These are phyloP conservation scores for Pseudonectria buxi DNA, from an alignment of 2,329 filamentous ascomycete genomes.

Conservation along the genomic window DNA sequence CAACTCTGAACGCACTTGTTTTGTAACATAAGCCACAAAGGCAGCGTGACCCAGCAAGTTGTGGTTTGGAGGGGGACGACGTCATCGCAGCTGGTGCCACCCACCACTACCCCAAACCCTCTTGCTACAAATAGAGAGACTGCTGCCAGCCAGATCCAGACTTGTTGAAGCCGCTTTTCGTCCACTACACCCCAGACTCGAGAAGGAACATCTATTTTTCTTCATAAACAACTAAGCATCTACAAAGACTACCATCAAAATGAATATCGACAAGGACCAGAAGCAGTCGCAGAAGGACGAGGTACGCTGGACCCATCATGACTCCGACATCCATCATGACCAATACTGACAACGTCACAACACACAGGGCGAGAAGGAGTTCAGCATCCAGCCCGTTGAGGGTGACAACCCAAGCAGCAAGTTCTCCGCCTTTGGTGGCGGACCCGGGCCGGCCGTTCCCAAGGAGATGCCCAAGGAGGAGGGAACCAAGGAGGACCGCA, in stretches of 20 bases:
- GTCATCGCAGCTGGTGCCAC: no score
- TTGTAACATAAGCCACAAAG: no score
- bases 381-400: constrained; percentile 40
- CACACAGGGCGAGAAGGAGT: constrained; percentile 36
- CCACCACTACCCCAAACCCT: no score
- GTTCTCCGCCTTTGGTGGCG: constrained; percentile 46
- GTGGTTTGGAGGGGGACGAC: no score
- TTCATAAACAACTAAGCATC: constrained; percentile 1
- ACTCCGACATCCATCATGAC: background rate
- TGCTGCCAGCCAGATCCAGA: background rate
- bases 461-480: constrained; percentile 48
- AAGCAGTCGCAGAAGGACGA: constrained; percentile 19
- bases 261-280: constrained; percentile 24
- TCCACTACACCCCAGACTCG: constrained; percentile 1
- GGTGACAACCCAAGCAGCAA: constrained; percentile 36
- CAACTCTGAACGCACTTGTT: no score
- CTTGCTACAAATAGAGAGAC: no score
- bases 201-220: constrained; percentile 1
- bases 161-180: background rate
- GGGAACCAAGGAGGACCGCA: constrained; percentile 62
- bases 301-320: constrained; percentile 10
- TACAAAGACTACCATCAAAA: constrained; percentile 12
- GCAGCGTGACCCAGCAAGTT: no score
- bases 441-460: constrained; percentile 52
- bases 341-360: constrained; percentile 7